Evolutionary conservation across 2,329 filamentous ascomycete genomes (phyloP).

Genomic region (Diaporthe sp.): DNA sequence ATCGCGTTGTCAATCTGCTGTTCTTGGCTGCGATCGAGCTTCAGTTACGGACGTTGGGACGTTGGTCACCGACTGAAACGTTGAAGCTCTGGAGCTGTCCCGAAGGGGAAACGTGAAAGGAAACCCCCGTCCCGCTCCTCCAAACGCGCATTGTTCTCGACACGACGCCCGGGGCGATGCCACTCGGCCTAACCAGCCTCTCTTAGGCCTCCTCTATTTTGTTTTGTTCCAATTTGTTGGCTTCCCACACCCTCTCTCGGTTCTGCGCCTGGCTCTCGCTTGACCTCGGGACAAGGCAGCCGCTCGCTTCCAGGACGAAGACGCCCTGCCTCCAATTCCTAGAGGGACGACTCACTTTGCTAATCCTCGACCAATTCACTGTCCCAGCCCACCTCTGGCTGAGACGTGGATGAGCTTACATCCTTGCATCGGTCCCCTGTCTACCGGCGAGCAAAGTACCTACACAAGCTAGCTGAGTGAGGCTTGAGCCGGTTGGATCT

Average conservation of each 20-base stretch:
- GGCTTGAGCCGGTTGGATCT: not conserved
- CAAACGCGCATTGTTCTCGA: not conserved
- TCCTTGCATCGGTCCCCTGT: not conserved
- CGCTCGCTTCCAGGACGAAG: not conserved
- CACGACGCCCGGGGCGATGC: not conserved
- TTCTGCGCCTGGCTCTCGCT: not conserved
- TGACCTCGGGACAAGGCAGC: constrained; percentile 3
- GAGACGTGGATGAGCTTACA: not conserved
- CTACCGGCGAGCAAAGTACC: not conserved
- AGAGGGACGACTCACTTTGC: not conserved
- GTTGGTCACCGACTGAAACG: constrained; percentile 14
- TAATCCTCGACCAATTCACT: not conserved
- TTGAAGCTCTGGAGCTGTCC: constrained; percentile 31
- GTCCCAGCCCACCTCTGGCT: not conserved
- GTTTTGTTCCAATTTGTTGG: constrained; percentile 3
- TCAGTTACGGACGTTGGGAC: constrained; percentile 11
- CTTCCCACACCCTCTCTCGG: not conserved
- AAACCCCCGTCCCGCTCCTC: constrained; percentile 1
- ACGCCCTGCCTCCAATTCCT: not conserved
- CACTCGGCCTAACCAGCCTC: constrained; percentile 4
- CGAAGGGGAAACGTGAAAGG: constrained; percentile 12
- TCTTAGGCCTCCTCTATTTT: constrained; percentile 17
- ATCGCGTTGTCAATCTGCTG: not conserved
- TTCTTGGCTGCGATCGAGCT: constrained; percentile 20
- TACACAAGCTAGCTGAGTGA: not conserved